Percentiles rank a stretch among this genome's conserved stretches.
phyloP scores from a whole-genome alignment of 2,329 filamentous ascomycete species.

The Beauveria bassiana region DNA sequence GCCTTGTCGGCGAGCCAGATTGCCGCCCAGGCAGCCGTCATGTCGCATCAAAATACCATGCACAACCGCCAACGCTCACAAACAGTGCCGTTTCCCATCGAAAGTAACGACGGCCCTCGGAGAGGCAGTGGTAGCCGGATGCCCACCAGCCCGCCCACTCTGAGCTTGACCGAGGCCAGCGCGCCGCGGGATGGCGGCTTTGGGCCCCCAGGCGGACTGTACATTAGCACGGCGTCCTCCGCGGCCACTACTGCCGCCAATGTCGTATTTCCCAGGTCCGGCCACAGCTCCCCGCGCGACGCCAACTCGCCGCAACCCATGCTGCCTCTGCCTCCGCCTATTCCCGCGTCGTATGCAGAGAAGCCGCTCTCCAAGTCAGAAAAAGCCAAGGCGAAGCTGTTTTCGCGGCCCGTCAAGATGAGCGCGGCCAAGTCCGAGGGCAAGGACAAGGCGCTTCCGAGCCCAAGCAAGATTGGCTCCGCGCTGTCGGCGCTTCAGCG shows the following conservation, averaged over 20 bases:
- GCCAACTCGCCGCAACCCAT: constrained; percentile 29
- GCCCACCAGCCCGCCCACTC: constrained; percentile 52
- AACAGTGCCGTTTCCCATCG: constrained; percentile 55
- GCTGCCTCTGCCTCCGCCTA: constrained; percentile 28
- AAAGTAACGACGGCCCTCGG: constrained; percentile 35
- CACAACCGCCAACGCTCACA: constrained; percentile 63
- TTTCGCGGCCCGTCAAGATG: constrained; percentile 70
- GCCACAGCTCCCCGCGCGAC: constrained; percentile 42
- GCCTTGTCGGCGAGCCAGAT: constrained; percentile 63
- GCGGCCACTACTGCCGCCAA: constrained; percentile 63
- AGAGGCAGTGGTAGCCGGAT: constrained; percentile 38
- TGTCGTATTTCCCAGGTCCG: constrained; percentile 62
- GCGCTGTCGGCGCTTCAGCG: constrained; percentile 59
- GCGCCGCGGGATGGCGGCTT: constrained; percentile 51
- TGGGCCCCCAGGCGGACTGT: constrained; percentile 41
- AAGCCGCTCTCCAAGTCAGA: constrained; percentile 51
- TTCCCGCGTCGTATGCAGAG: constrained; percentile 33
- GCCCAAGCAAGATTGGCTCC: constrained; percentile 63
- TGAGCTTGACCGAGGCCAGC: constrained; percentile 59
- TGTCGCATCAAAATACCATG: constrained; percentile 48
- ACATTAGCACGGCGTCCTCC: constrained; percentile 54
- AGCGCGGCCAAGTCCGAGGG: constrained; percentile 55
- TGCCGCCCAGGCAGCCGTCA: constrained; percentile 69
- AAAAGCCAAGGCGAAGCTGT: constrained; percentile 74
- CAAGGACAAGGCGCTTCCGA: constrained; percentile 61